Base-by-base conservation (phyloP, 176 grass and related monocot genomes). In the Phragmites australis region DNA sequence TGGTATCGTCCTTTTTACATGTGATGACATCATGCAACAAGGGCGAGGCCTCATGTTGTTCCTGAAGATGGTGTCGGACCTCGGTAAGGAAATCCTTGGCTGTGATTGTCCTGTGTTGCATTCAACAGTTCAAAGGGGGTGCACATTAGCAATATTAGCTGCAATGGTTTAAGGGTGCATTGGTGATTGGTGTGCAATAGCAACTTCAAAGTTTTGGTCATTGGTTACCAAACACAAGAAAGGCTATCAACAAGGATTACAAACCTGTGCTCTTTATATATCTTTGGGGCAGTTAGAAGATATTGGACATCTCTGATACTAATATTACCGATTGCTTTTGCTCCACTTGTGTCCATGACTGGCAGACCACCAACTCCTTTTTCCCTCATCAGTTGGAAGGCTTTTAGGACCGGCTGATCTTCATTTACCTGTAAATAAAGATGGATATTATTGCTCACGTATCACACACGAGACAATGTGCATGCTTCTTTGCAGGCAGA, bases 221-320 rank as follows among this genome's bases (percentile, higher is more conserved):
- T 31, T 25, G 9, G 41, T 61, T 27, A 46, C 21, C 62, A 37
- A 58, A 77, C 23, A 72, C 18, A 72, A 65, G 27, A 76, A 47
- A 64, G 15, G 11, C 15, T 68, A 74, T 17, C 30, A 9, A 37
- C 21, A 83, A 69, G 10, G 25, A 66, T 61, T 46, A 78, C 57
- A 47, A 45, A 99, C 97, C 97, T 95, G 90, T 96, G 93, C 50
- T 93, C 86, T 85, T 88, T 99, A 84, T 99, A 99, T 71, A 99
- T 96, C 81, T 93, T 91, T 23, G 97, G 93, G 55, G 93, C 90
- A 69, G 86, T 89, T 72, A 99, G 73, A 88, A 99, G 97, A 91
- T 96, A 99, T 29, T 99, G 97, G 18, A 99, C 88, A 85, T 99
- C 97, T 90, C 97, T 99, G 50, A 99, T 93, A 72, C 97, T 99